Evolutionary conservation across 1,139 yeast species (phyloP).

Genomic region (Spathaspora sp.): DNA sequence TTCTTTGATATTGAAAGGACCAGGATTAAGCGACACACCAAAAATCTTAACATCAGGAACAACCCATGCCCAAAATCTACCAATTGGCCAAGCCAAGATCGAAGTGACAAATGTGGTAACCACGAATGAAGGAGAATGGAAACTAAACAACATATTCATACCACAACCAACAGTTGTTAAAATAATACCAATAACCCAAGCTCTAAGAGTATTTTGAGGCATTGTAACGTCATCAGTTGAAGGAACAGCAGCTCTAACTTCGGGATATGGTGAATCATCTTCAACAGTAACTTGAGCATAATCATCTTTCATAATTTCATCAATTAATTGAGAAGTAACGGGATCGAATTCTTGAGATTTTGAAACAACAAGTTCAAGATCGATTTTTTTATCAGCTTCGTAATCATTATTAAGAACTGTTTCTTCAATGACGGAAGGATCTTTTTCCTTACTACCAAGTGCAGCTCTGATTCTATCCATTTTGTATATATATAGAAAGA

Average conservation of each 20-base stretch:
- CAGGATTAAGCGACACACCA: constrained; percentile 53
- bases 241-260: constrained; percentile 70
- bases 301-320: constrained; percentile 34
- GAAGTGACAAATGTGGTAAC: constrained; percentile 58
- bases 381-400: constrained; percentile 22
- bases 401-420: constrained; percentile 18
- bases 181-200: constrained; percentile 56
- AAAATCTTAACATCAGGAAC: constrained; percentile 47
- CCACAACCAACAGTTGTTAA: constrained; percentile 62
- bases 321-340: constrained; percentile 28
- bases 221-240: constrained; percentile 53
- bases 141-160: constrained; percentile 57
- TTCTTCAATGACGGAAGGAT: constrained; percentile 8
- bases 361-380: constrained; percentile 24
- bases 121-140: constrained; percentile 56
- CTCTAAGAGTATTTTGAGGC: constrained; percentile 62
- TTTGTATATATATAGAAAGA: background rate
- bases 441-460: constrained; percentile 12
- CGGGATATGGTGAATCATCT: constrained; percentile 66
- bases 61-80: constrained; percentile 48
- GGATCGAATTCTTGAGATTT: constrained; percentile 39
- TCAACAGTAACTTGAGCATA: constrained; percentile 44
- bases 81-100: constrained; percentile 63
- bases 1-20: constrained; percentile 64
- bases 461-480: constrained; percentile 22